Evolutionary conservation across 495 filamentous ascomycete genomes (phyloP).

Genomic region (Chaetomium cochliodes): DNA sequence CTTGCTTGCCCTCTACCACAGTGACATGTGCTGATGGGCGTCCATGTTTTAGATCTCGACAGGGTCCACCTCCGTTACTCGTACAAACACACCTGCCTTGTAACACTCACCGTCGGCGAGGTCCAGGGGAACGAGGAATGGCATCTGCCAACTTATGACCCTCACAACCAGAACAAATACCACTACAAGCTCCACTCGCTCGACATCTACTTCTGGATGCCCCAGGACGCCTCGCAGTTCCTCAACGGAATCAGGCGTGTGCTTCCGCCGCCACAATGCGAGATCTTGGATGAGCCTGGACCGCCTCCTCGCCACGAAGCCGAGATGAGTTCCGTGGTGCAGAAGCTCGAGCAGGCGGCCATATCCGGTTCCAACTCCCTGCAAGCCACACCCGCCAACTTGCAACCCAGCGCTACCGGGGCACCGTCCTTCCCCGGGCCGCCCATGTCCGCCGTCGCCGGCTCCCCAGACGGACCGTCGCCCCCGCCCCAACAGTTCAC

Average conservation of each 20-base stretch:
- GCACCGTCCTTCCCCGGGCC: slow-evolving; percentile 42
- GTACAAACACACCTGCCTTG: slow-evolving; percentile 72
- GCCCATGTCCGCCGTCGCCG: slow-evolving; percentile 38
- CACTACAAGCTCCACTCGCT: slow-evolving; percentile 76
- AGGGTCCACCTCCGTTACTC: slow-evolving; percentile 66
- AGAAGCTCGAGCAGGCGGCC: slow-evolving; percentile 78
- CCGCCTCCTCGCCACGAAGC: slow-evolving; percentile 44
- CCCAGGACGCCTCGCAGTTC: slow-evolving; percentile 71
- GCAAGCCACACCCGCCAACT: slow-evolving; percentile 35
- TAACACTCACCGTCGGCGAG: slow-evolving; percentile 71
- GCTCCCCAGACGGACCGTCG: slow-evolving; percentile 21
- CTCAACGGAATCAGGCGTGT: slow-evolving; percentile 62
- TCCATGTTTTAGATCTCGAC: slow-evolving; percentile 54
- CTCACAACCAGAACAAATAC: slow-evolving; percentile 65
- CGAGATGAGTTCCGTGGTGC: slow-evolving; percentile 74
- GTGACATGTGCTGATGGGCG: background rate
- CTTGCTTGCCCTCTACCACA: background rate
- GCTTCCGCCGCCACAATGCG: slow-evolving; percentile 59
- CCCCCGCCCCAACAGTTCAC: slow-evolving; percentile 46
- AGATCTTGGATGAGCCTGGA: slow-evolving; percentile 56
- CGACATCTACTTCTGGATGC: slow-evolving; percentile 88
- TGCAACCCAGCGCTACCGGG: slow-evolving; percentile 44
- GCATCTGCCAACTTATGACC: slow-evolving; percentile 72
- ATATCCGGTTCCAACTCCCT: slow-evolving; percentile 44
- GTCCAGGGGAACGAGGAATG: slow-evolving; percentile 60